Evolutionary conservation across 2,329 filamentous ascomycete genomes (phyloP).

Genomic region (Graphilbum fragrans): DNA sequence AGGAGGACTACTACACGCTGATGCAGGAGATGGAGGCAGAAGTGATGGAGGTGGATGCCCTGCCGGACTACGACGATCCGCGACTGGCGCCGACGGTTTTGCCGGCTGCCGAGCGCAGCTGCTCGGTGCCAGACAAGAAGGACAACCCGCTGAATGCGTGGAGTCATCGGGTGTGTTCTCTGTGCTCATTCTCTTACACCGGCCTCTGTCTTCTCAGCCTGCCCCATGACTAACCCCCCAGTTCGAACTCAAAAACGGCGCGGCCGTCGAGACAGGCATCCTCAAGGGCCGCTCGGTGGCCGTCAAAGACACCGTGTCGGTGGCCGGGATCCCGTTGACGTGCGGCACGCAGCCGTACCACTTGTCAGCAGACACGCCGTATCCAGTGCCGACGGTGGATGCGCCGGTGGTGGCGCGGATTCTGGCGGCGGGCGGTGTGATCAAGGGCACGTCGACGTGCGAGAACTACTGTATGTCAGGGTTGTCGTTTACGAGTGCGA

Average conservation of each 20-base stretch:
- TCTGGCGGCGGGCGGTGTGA: slow-evolving; percentile 52
- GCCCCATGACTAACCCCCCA: slow-evolving; percentile 1
- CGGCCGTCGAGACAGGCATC: slow-evolving; percentile 24
- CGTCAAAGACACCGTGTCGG: slow-evolving; percentile 64
- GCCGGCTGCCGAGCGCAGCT: slow-evolving; percentile 9
- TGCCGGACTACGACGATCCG: slow-evolving; percentile 16
- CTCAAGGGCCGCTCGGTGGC: slow-evolving; percentile 62
- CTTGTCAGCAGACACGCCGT: slow-evolving; percentile 28
- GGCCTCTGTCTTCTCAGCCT: neutral
- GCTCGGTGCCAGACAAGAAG: slow-evolving; percentile 10
- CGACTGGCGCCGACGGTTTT: slow-evolving; percentile 9
- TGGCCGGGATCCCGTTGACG: slow-evolving; percentile 51
- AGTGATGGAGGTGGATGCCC: slow-evolving; percentile 13
- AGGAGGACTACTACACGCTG: slow-evolving; percentile 15
- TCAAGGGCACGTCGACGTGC: slow-evolving; percentile 65
- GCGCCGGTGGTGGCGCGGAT: slow-evolving; percentile 18
- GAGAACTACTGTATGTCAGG: slow-evolving; percentile 50
- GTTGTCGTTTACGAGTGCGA: slow-evolving; percentile 52
- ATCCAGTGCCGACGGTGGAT: slow-evolving; percentile 57
- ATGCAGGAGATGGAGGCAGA: slow-evolving; percentile 17
- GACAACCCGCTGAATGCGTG: slow-evolving; percentile 22
- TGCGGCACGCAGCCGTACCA: slow-evolving; percentile 30
- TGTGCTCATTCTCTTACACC: neutral
- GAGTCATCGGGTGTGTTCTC: slow-evolving; percentile 13
- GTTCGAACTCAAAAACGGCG: slow-evolving; percentile 14